Percentiles rank a stretch among this genome's conserved stretches.
Evolutionary conservation across 176 grass and related monocot species (phyloP).

Genomic region (Guadua angustifolia): DNA sequence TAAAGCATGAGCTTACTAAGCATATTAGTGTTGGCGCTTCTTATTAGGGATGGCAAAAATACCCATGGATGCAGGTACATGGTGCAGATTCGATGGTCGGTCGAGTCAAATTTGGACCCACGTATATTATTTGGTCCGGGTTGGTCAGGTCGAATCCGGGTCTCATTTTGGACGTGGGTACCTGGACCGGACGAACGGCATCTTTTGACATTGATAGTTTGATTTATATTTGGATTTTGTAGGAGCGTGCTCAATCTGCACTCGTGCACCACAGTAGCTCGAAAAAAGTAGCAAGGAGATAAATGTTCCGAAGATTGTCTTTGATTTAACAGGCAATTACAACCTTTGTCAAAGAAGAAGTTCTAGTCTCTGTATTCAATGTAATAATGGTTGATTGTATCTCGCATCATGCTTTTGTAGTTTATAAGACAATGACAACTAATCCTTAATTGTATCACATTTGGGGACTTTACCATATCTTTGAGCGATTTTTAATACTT

Average conservation of each 20-base stretch:
- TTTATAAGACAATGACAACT: constrained; percentile 17
- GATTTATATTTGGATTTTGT: neutral
- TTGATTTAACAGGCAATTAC: constrained; percentile 61
- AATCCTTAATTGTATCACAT: constrained; percentile 38
- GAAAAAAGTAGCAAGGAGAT: constrained; percentile 61
- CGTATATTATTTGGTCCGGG: too few species aligned
- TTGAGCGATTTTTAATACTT: constrained; percentile 67
- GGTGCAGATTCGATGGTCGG: too few species aligned
- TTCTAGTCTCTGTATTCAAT: constrained; percentile 79
- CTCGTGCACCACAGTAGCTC: constrained; percentile 93
- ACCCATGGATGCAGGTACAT: too few species aligned
- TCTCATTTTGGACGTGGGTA: too few species aligned
- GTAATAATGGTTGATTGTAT: constrained; percentile 52
- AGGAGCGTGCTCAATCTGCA: constrained; percentile 84
- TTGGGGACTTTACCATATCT: constrained; percentile 83
- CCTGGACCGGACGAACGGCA: too few species aligned
- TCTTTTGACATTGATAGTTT: constrained; percentile 18
- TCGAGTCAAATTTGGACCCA: too few species aligned
- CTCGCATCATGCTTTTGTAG: constrained; percentile 26
- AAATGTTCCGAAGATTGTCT: constrained; percentile 72
- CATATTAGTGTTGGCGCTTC: too few species aligned
- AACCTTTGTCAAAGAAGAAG: constrained; percentile 98
- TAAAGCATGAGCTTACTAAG: too few species aligned
- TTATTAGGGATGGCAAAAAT: too few species aligned
- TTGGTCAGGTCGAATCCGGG: too few species aligned